Evolutionary conservation across 1,284 basidiomycete genomes (phyloP).

Genomic region (Tetrapyrgos nigripes): DNA sequence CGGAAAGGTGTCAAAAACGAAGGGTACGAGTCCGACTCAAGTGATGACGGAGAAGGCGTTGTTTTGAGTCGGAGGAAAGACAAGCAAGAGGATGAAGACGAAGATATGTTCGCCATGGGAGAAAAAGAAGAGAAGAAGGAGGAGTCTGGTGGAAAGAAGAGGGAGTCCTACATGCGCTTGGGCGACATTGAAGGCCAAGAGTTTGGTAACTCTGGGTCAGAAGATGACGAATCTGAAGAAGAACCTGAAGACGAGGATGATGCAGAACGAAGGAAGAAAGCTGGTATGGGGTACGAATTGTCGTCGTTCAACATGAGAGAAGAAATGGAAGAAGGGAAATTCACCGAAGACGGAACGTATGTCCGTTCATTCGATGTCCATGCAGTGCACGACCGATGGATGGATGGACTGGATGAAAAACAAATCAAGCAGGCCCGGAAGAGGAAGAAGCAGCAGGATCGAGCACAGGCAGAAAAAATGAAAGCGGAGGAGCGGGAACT

Average conservation of each 20-base stretch:
- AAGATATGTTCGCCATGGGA: slow-evolving; percentile 88
- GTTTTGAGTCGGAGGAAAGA: slow-evolving; percentile 76
- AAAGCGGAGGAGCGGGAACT: slow-evolving; percentile 77
- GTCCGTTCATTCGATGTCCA: slow-evolving; percentile 89
- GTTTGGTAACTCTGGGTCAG: slow-evolving; percentile 65
- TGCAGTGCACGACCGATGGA: slow-evolving; percentile 94
- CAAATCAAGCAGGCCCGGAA: slow-evolving; percentile 86
- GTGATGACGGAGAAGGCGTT: slow-evolving; percentile 90
- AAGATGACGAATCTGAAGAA: slow-evolving; percentile 52
- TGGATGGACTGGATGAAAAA: slow-evolving; percentile 87
- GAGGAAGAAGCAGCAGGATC: slow-evolving; percentile 72
- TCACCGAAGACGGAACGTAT: slow-evolving; percentile 93
- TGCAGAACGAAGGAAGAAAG: slow-evolving; percentile 72
- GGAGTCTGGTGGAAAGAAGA: slow-evolving; percentile 50
- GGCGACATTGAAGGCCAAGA: slow-evolving; percentile 97
- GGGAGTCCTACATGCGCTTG: slow-evolving; percentile 80
- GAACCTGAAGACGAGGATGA: slow-evolving; percentile 85
- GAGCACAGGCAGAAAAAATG: slow-evolving; percentile 71
- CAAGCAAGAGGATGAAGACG: slow-evolving; percentile 67
- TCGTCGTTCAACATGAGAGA: slow-evolving; percentile 99
- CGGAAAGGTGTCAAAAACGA: slow-evolving; percentile 81
- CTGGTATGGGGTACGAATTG: slow-evolving; percentile 91
- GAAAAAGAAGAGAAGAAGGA: slow-evolving; percentile 61
- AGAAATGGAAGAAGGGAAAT: slow-evolving; percentile 97
- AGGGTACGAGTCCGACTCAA: slow-evolving; percentile 95